These are phyloP conservation scores for Chaetomium fimeti DNA, from an alignment of 495 filamentous ascomycete genomes.

Conservation along the genomic window DNA sequence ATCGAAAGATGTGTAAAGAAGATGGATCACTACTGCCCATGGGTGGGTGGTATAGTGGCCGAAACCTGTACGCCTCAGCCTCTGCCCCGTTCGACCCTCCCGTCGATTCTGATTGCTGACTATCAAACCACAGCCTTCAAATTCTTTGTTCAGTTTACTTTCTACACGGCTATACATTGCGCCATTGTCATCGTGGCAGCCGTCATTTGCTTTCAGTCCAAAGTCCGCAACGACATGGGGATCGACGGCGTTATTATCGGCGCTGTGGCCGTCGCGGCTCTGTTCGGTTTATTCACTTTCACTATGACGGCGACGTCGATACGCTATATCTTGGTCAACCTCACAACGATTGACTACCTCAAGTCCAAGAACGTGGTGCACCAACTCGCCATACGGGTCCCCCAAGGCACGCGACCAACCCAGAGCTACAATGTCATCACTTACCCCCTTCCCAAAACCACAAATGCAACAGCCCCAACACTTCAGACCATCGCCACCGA, in stretches of 20 bases:
- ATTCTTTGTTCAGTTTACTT: conserved; percentile 83
- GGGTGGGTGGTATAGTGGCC: conserved; percentile 86
- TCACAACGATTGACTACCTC: conserved; percentile 80
- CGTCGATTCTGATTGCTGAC: conserved; percentile 7
- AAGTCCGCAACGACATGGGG: conserved; percentile 25
- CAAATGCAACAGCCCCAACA: conserved; percentile 15
- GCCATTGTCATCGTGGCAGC: conserved; percentile 55
- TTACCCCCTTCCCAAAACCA: conserved; percentile 40
- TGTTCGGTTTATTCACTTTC: conserved; percentile 73
- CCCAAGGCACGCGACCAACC: conserved; percentile 46
- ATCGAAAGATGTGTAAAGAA: conserved; percentile 75
- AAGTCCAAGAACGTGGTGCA: conserved; percentile 60
- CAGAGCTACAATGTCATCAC: conserved; percentile 41
- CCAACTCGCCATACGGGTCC: conserved; percentile 74
- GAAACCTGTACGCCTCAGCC: conserved; percentile 57
- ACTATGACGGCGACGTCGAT: conserved; percentile 71
- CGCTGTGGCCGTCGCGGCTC: conserved; percentile 45
- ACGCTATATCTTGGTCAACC: conserved; percentile 65
- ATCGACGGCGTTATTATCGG: conserved; percentile 43
- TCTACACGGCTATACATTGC: conserved; percentile 69
- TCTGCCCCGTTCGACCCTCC: not conserved
- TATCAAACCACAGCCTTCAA: conserved; percentile 58
- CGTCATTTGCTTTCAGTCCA: conserved; percentile 36
- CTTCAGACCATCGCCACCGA: conserved; percentile 12
- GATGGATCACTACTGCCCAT: conserved; percentile 96